These are phyloP conservation scores for Penicillium frequentans DNA, from an alignment of 2,329 filamentous ascomycete genomes.

Conservation along the genomic window DNA sequence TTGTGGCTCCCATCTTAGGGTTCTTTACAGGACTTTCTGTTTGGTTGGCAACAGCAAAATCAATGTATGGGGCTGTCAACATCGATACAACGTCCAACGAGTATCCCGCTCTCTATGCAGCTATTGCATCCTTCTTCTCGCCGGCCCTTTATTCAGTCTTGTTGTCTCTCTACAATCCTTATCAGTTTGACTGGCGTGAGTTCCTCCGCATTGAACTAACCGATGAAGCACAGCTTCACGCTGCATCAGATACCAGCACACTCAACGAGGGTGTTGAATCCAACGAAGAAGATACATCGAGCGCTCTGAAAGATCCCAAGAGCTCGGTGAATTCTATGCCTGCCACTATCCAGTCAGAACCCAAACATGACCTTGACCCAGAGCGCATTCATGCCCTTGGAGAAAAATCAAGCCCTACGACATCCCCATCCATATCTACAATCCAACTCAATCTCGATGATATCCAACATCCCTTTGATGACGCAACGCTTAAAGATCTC, in stretches of 20 bases:
- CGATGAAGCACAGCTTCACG: constrained; percentile 35
- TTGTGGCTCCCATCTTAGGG: constrained; percentile 40
- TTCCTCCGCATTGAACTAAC: constrained; percentile 51
- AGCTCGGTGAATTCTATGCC: background rate
- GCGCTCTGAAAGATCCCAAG: background rate
- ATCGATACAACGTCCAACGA: constrained; percentile 43
- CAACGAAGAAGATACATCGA: background rate
- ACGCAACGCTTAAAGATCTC: constrained; percentile 34
- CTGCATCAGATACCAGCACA: constrained; percentile 8
- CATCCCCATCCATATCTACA: background rate
- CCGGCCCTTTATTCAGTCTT: constrained; percentile 49
- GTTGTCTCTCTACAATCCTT: constrained; percentile 44
- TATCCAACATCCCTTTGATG: constrained; percentile 46
- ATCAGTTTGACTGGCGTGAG: constrained; percentile 45
- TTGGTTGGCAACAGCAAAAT: constrained; percentile 45
- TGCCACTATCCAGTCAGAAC: background rate
- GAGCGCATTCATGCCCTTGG: background rate
- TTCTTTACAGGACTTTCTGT: constrained; percentile 45
- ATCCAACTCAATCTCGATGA: constrained; percentile 36
- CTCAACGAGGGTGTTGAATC: constrained; percentile 8
- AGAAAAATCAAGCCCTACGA: background rate
- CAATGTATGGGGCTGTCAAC: constrained; percentile 42
- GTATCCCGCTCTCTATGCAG: constrained; percentile 47
- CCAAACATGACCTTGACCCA: background rate
- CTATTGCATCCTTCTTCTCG: constrained; percentile 48